A percentile compares a stretch with the other conserved stretches of the same genome.
These are phyloP conservation scores for Colletotrichum tabaci DNA, from an alignment of 2,329 filamentous ascomycete genomes.

Conservation along the genomic window DNA sequence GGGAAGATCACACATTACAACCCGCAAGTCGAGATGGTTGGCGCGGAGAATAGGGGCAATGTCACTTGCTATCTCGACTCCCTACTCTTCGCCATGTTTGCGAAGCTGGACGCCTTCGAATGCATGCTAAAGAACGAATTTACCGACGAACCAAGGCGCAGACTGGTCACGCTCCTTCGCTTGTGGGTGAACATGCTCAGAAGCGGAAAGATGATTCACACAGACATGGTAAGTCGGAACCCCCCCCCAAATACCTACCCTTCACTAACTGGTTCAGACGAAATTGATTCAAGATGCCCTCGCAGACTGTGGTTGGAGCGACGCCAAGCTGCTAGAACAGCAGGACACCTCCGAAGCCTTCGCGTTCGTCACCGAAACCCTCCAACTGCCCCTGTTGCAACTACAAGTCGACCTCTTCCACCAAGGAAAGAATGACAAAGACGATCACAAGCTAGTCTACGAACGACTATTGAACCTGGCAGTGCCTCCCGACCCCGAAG, in stretches of 20 bases:
- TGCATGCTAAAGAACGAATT: conserved; percentile 89
- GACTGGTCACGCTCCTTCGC: conserved; percentile 82
- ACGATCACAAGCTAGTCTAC: conserved; percentile 95
- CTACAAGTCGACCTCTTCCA: conserved; percentile 97
- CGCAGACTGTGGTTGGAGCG: conserved; percentile 89
- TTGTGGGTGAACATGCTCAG: conserved; percentile 95
- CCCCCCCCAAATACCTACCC: background rate
- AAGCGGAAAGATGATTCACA: conserved; percentile 86
- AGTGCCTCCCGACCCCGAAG: conserved; percentile 82
- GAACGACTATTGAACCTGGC: conserved; percentile 92
- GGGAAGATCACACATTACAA: conserved; percentile 84
- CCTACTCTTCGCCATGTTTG: conserved; percentile 96
- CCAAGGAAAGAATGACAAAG: conserved; percentile 85
- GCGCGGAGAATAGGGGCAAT: conserved; percentile 86
- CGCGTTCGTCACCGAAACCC: conserved; percentile 90
- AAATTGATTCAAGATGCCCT: conserved; percentile 86
- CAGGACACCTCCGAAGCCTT: conserved; percentile 98
- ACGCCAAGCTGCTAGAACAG: conserved; percentile 82
- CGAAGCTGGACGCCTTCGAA: conserved; percentile 90
- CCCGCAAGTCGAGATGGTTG: conserved; percentile 79
- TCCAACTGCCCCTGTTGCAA: conserved; percentile 89
- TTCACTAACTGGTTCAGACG: conserved; percentile 69
- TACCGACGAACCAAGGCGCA: conserved; percentile 78
- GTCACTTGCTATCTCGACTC: conserved; percentile 98
- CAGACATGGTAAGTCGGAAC: conserved; percentile 77